A percentile compares a stretch with the other conserved stretches of the same genome.
Conservation (phyloP, 768 basidiomycete species). For the Amanita thiersii region DNA sequence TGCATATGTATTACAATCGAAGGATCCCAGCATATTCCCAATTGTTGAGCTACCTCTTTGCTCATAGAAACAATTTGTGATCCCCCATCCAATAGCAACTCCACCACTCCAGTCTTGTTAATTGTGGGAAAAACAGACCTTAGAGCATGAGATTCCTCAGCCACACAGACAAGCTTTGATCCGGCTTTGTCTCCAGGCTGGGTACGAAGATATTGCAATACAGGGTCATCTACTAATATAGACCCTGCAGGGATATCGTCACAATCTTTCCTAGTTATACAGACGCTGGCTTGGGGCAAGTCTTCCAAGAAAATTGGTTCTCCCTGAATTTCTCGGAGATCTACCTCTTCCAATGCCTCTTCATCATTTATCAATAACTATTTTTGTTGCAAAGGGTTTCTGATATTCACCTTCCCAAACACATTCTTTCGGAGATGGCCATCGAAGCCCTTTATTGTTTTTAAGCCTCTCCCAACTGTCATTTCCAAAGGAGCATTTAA, state of each 20-base stretch:
- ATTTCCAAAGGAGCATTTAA: too few species aligned
- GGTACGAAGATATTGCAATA: constrained; percentile 4
- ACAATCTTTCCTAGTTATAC: neutral
- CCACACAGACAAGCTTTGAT: constrained; percentile 1
- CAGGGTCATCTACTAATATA: constrained; percentile 1
- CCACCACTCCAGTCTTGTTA: constrained; percentile 11
- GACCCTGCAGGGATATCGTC: constrained; percentile 2
- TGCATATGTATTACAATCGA: constrained; percentile 18
- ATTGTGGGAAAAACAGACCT: constrained; percentile 10
- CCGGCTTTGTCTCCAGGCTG: neutral
- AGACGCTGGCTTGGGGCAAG: neutral
- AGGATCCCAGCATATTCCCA: constrained; percentile 12
- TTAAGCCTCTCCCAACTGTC: too few species aligned
- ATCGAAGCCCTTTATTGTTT: too few species aligned
- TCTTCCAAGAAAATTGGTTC: neutral
- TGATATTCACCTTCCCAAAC: too few species aligned
- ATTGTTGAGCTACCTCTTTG: constrained; percentile 7
- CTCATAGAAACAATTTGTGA: constrained; percentile 21
- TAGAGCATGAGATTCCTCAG: constrained; percentile 7
- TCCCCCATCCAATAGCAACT: constrained; percentile 17
- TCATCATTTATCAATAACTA: neutral
- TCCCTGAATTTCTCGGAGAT: neutral
- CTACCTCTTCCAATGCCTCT: neutral
- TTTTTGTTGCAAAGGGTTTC: too few species aligned
- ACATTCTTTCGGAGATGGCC: too few species aligned